phyloP scores from a whole-genome alignment of 371 early-diverging fungal genomes.

The Mortierella sp. region DNA sequence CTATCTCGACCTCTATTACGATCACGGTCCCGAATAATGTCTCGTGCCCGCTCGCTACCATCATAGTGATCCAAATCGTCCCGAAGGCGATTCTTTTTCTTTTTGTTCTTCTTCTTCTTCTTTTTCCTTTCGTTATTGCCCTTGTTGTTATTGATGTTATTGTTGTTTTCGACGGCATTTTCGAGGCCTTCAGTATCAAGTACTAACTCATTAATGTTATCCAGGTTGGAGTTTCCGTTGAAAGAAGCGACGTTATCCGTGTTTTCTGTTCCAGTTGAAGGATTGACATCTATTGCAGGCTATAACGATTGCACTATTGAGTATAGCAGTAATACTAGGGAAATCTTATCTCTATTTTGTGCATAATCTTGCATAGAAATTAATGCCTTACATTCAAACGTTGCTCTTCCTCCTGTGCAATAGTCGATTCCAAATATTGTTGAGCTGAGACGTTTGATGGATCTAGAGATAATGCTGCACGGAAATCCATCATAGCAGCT shows the following conservation, averaged over 20 bases:
- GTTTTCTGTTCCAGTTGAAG: neutral
- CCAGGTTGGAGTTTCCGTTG: conserved; percentile 27
- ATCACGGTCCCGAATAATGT: conserved; percentile 28
- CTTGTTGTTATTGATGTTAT: conserved; percentile 30
- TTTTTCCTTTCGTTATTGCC: conserved; percentile 34
- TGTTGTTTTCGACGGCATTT: conserved; percentile 8
- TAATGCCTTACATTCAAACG: conserved; percentile 29
- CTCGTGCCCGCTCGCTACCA: conserved; percentile 36
- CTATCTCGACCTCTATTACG: conserved; percentile 26
- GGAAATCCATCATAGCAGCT: conserved; percentile 50
- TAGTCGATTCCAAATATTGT: conserved; percentile 45
- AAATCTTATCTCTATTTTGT: neutral
- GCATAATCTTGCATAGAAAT: neutral
- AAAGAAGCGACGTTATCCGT: neutral
- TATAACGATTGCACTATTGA: neutral
- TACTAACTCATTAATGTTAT: conserved; percentile 52
- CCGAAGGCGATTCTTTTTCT: conserved; percentile 18
- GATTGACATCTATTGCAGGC: conserved; percentile 8
- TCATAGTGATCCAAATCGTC: conserved; percentile 45
- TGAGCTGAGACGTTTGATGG: conserved; percentile 37
- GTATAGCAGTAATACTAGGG: neutral
- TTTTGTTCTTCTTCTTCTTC: conserved; percentile 35
- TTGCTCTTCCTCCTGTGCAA: conserved; percentile 39
- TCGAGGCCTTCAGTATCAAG: conserved; percentile 33
- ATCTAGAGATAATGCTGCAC: conserved; percentile 41